Percentiles rank a stretch among this genome's conserved stretches.
Evolutionary conservation across 2,329 filamentous ascomycete species (phyloP).

Genomic region (Penicillium capsulatum): DNA sequence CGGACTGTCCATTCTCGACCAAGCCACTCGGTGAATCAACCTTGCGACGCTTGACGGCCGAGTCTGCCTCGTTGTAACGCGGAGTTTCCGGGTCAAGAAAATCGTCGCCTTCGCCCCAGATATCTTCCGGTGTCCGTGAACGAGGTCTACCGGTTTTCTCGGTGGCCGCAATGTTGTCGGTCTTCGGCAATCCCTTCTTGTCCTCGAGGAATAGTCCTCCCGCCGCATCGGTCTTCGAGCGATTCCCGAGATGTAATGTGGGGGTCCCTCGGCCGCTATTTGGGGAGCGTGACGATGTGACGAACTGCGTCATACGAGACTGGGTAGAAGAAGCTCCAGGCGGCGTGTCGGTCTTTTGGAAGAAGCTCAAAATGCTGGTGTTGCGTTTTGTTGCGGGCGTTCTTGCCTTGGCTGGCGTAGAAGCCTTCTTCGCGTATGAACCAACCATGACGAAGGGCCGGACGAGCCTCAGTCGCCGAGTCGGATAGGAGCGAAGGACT

Average conservation of each 20-base stretch:
- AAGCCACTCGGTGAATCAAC: conserved; percentile 17
- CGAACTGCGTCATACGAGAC: conserved; percentile 52
- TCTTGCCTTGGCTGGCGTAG: conserved; percentile 17
- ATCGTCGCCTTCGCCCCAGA: conserved; percentile 30
- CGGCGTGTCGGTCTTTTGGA: conserved; percentile 62
- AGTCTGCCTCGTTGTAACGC: conserved; percentile 32
- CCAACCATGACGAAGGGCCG: conserved; percentile 21
- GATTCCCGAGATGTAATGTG: conserved; percentile 10
- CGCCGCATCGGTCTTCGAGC: conserved; percentile 9
- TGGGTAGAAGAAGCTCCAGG: conserved; percentile 47
- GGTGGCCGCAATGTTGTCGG: not conserved
- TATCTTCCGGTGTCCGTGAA: conserved; percentile 33
- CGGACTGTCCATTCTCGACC: not conserved
- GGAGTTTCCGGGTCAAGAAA: conserved; percentile 11
- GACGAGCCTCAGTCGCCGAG: not conserved
- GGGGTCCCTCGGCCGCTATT: conserved; percentile 27
- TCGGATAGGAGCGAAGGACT: not conserved
- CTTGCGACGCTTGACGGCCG: conserved; percentile 34
- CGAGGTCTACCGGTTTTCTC: conserved; percentile 12
- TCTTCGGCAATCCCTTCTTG: conserved; percentile 17
- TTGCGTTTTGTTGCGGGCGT: conserved; percentile 40
- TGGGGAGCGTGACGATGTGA: conserved; percentile 24
- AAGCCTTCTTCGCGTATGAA: conserved; percentile 19
- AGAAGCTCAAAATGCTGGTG: conserved; percentile 68
- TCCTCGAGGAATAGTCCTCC: conserved; percentile 38